Percentiles rank a stretch among this genome's conserved stretches.
These are phyloP conservation scores for Penicillium sp. DNA, from an alignment of 2,329 filamentous ascomycete genomes.

Conservation along the genomic window DNA sequence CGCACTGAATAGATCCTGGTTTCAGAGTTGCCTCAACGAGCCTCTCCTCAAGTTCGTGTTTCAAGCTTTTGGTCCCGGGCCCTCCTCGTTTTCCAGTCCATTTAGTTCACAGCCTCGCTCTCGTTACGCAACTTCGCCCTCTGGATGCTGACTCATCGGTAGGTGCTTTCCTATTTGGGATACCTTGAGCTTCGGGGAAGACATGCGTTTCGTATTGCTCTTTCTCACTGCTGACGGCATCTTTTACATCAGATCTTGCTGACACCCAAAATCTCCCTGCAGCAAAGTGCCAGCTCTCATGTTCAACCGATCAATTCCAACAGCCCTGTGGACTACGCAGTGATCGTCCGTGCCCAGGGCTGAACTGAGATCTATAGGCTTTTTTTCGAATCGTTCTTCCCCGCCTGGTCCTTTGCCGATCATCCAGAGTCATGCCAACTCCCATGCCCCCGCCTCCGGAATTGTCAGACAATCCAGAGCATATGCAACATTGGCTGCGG, in stretches of 20 bases:
- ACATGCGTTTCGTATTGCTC: not conserved
- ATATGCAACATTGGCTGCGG: conserved; percentile 68
- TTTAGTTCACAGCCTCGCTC: not conserved
- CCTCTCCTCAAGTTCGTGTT: not conserved
- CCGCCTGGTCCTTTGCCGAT: conserved; percentile 34
- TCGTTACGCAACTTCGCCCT: not conserved
- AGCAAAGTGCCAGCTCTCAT: conserved; percentile 49
- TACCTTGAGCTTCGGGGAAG: not conserved
- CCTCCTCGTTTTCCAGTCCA: not conserved
- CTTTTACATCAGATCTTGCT: conserved; percentile 44
- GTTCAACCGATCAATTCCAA: conserved; percentile 47
- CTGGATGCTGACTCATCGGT: conserved; percentile 5
- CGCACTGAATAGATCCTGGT: not conserved
- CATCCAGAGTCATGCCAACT: conserved; percentile 17
- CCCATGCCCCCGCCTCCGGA: conserved; percentile 27
- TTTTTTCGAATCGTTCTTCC: conserved; percentile 9
- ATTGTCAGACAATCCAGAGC: conserved; percentile 58
- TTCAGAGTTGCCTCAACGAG: not conserved
- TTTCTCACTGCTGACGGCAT: not conserved
- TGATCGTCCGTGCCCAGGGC: not conserved
- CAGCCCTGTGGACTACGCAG: conserved; percentile 35
- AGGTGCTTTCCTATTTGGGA: conserved; percentile 10
- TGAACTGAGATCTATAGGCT: not conserved
- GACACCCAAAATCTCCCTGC: conserved; percentile 49
- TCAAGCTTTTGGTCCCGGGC: not conserved